Evolutionary conservation across 2,329 filamentous ascomycete species (phyloP).

Genomic region (Trichoderma sp.): DNA sequence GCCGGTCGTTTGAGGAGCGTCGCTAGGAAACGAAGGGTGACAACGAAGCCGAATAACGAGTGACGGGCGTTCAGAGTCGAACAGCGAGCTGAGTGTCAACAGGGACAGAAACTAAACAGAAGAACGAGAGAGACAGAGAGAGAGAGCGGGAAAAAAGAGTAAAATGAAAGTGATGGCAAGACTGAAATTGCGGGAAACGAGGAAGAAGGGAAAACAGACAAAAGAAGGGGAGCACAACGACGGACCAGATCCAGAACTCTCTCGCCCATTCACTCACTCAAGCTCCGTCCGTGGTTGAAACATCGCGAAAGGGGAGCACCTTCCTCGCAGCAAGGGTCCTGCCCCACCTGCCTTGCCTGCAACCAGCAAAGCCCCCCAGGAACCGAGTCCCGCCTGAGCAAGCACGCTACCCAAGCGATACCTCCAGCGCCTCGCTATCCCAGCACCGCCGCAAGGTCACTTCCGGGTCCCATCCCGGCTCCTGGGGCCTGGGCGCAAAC

Average conservation of each 20-base stretch:
- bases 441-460: constrained; percentile 7
- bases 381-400: no score
- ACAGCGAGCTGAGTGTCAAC: not conserved
- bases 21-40: not conserved
- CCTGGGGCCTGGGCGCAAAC: not conserved
- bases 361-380: no score
- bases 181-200: constrained; percentile 12
- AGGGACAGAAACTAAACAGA: not conserved
- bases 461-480: not conserved
- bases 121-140: not conserved
- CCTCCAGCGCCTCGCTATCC: not conserved
- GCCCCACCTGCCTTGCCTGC: constrained; percentile 5
- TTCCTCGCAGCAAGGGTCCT: not conserved
- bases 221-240: constrained; percentile 33
- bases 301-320: constrained; percentile 24
- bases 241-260: not conserved
- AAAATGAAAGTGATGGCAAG: constrained; percentile 4
- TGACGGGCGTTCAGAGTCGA: constrained; percentile 11
- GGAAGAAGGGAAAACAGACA: constrained; percentile 25
- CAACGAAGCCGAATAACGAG: constrained; percentile 27
- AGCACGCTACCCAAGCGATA: not conserved
- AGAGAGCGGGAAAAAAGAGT: constrained; percentile 28
- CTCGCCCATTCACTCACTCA: constrained; percentile 24
- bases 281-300: constrained; percentile 21
- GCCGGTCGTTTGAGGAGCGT: not conserved